phyloP scores from a whole-genome alignment of 2,329 filamentous ascomycete species.

The Aspergillus quadrilineatus region DNA sequence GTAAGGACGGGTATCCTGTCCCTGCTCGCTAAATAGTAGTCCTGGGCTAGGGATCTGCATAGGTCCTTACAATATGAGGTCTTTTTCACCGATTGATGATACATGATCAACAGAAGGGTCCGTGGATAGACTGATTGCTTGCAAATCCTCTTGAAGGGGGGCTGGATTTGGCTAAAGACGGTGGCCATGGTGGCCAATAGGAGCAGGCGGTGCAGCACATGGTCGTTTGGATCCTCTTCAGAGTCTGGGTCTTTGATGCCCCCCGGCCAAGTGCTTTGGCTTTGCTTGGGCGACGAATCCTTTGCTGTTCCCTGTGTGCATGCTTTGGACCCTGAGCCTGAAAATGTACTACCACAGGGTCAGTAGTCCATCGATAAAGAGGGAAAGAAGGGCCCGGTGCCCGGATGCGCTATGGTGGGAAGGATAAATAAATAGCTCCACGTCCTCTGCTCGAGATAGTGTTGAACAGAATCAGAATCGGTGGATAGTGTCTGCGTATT shows the following conservation, averaged over 20 bases:
- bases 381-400: slow-evolving; percentile 9
- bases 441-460: neutral
- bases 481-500: neutral
- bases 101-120: neutral
- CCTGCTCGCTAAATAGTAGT: too few relatives aligned
- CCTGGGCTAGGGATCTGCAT: too few relatives aligned
- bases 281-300: slow-evolving; percentile 4
- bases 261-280: neutral
- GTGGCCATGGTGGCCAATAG: neutral
- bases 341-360: neutral
- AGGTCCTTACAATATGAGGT: too few relatives aligned
- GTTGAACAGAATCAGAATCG: neutral
- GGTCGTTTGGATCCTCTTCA: neutral
- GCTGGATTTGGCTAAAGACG: neutral
- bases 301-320: neutral
- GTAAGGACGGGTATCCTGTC: too few relatives aligned
- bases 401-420: neutral
- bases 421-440: slow-evolving; percentile 4
- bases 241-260: neutral
- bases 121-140: neutral
- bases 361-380: neutral
- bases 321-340: neutral
- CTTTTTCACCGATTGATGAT: neutral
- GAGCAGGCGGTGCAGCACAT: neutral
- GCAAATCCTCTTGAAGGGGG: neutral